A percentile compares a stretch with the other conserved stretches of the same genome.
Conservation (phyloP, 176 grass and related monocot genomes). For the Phyllostachys edulis region DNA sequence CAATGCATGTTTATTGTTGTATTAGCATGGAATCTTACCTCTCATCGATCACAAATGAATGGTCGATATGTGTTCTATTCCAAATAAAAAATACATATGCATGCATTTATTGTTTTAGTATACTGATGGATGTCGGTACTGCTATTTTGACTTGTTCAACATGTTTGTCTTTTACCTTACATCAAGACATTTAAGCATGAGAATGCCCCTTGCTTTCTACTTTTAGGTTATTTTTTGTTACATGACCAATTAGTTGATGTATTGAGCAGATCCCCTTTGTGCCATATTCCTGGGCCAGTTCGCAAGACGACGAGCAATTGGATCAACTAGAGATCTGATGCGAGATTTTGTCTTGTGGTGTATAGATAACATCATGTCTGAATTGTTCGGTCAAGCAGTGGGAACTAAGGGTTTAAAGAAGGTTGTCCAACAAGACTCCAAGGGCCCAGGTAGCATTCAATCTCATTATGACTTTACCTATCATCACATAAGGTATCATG, state of each 20-base stretch:
- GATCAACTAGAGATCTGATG: conserved; percentile 69
- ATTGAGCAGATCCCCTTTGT: conserved; percentile 64
- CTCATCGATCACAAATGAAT: not conserved
- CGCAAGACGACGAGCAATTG: conserved; percentile 73
- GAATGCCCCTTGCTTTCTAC: not conserved
- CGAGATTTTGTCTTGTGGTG: conserved; percentile 90
- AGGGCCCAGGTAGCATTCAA: conserved; percentile 74
- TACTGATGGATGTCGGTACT: not conserved
- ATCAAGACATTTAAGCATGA: not conserved
- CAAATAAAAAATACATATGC: not conserved
- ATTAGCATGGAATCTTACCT: not conserved
- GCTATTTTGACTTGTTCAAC: not conserved
- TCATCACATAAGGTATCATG: not conserved
- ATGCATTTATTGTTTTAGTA: not conserved
- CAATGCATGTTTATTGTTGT: not conserved
- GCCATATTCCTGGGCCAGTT: conserved; percentile 75
- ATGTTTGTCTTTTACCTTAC: conserved; percentile 4
- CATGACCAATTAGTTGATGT: conserved; percentile 22
- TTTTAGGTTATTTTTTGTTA: not conserved
- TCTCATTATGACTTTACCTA: not conserved
- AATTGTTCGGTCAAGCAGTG: conserved; percentile 56
- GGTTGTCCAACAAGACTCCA: conserved; percentile 59
- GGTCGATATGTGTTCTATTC: not conserved
- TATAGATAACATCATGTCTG: conserved; percentile 79
- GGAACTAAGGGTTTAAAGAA: conserved; percentile 80